Evolutionary conservation across 2,329 filamentous ascomycete genomes (phyloP), one percentile per base, ranked within the genome.

Genomic region (Chrysosporium queenslandicum): DNA sequence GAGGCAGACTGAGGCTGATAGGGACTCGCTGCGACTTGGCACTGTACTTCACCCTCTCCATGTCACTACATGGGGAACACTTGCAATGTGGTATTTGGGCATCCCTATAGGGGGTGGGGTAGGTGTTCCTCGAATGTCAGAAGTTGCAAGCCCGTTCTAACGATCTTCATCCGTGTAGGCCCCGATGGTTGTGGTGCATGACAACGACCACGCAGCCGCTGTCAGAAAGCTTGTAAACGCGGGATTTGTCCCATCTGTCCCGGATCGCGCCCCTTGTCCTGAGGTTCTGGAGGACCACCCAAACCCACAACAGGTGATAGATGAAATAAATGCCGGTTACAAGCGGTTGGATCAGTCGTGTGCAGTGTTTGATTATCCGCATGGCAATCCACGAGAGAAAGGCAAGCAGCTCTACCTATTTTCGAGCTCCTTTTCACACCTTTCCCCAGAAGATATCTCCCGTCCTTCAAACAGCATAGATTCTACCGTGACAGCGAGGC

Each of bases 361-460:
- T 55, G 47, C 56, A 56, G 41, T 54, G 48, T 63, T 63, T 53
- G 48, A 61, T 51, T 61, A 61, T 51, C 59, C 59, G 53, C 25
- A 21, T 4, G 54, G 42, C 43, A 34, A 61, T 56, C 46, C 52
- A n/a, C n/a, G n/a, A 36, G 39, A 51, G 29, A 4, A 9, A 18
- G 32, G 27, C 14, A 32, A 46, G 37, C 53, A 55, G 51, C 18
- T 59, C 27, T 56, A 50, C 43, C 39, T 59, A 37, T 56, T 58
- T 50, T 55, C 54, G 23, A 56, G 54, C 34, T 58, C 56, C 7
- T 59, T 58, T 54, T 27, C 57, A 23, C 56, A 58, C 40, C 7
- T 53, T 50, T 7, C 34, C 14, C 34, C 16, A 18, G 27, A 39
- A 45, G 43, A 54, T 7, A 51, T 23, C 12, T 1, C 29, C 6